Conservation (phyloP, 768 basidiomycete genomes). For the Phaffia tasmanica region DNA sequence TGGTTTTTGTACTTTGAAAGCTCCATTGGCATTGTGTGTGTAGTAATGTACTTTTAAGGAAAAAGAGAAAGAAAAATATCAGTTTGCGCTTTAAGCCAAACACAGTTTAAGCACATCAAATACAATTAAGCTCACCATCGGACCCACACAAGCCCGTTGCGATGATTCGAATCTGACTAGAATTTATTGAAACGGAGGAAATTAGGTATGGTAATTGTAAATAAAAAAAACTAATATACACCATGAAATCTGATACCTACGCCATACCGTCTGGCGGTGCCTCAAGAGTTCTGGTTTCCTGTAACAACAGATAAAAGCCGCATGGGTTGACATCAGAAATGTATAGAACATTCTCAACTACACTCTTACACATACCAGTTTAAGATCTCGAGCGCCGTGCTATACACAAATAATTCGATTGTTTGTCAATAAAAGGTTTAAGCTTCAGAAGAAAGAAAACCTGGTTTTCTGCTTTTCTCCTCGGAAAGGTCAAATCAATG, state of each 20-base stretch:
- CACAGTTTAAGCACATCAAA: background rate
- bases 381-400: too few species aligned
- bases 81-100: background rate
- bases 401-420: too few species aligned
- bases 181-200: constrained; percentile 39
- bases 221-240: too few species aligned
- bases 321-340: too few species aligned
- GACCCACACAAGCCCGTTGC: constrained; percentile 82
- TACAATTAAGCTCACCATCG: constrained; percentile 35
- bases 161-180: constrained; percentile 48
- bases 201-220: too few species aligned
- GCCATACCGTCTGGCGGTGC: constrained; percentile 61
- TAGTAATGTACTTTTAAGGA: constrained; percentile 70
- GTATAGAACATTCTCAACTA: too few species aligned
- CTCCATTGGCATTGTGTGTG: constrained; percentile 76
- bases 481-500: too few species aligned
- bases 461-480: too few species aligned
- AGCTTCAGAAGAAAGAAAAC: too few species aligned
- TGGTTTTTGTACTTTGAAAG: constrained; percentile 73
- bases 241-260: too few species aligned
- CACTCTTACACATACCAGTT: too few species aligned
- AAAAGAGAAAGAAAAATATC: background rate
- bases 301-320: background rate
- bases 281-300: constrained; percentile 57
- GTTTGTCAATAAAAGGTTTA: too few species aligned